Base-by-base conservation (phyloP, 345 rosid species). In the Diplotaxis tenuifolia region DNA sequence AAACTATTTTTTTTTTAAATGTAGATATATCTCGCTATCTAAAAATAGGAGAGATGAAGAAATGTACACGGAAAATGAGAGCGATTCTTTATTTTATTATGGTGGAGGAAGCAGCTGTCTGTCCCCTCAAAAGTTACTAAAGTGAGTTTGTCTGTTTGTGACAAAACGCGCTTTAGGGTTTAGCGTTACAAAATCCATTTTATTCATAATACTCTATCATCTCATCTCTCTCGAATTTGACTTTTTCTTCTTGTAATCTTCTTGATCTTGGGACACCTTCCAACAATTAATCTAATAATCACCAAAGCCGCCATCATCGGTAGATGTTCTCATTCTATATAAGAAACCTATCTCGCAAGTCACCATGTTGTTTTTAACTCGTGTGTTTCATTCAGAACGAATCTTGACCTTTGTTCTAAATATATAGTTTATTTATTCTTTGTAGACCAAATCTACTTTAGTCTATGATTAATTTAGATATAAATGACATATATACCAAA, bases 11-110 rank as follows among this genome's bases (percentile, higher is more conserved):
- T n/a, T n/a, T n/a, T n/a, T n/a, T 45, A 45, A 45, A n/a, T 45
- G 50, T 60, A 36, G 62, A 61, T 68, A 68, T 1, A 60, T n/a
- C 23, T 75, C 34, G 32, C 29, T 38, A 11, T 61, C 68, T 23
- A 7, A 25, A 67, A 47, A 69, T 7, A 68, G 53, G 8, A 56
- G 74, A 71, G 27, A 23, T 60, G 75, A 0, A 53, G 83, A 85
- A 87, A 78, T 84, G 89, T 81, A 71, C 84, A 86, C 92, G 89
- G 84, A 76, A 88, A 79, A 78, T 65, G 84, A 84, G 82, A 85
- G 61, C 53, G 86, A 78, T 78, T 85, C 57, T 47, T 20, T 65
- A 29, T 55, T 23, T 47, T 16, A 6, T 64, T 22, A 25, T 27
- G 29, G 21, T 5, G 27, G 9, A 22, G 34, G 65, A 62, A 68